Conservation (phyloP, 2,329 filamentous ascomycete genomes). For the Penicillium janthinellum region DNA sequence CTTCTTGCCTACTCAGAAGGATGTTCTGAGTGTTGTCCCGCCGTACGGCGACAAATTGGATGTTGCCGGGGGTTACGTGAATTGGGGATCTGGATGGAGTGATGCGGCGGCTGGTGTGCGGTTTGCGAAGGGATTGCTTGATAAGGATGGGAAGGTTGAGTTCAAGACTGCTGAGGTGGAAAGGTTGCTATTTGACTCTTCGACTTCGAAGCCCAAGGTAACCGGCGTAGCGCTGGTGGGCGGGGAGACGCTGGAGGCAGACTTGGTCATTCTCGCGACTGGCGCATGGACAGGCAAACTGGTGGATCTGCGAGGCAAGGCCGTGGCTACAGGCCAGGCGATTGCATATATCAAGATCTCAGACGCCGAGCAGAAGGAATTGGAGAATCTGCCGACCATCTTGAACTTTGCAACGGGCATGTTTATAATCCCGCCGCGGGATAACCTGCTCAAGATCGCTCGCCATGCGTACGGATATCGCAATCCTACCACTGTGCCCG, state of each 20-base stretch:
- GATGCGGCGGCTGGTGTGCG: conserved; percentile 46
- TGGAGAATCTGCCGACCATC: conserved; percentile 68
- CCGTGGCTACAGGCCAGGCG: conserved; percentile 78
- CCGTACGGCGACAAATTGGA: conserved; percentile 38
- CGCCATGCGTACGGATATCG: conserved; percentile 70
- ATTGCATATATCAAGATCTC: conserved; percentile 77
- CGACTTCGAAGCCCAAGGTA: conserved; percentile 42
- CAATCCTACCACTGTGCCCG: conserved; percentile 42
- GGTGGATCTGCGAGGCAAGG: conserved; percentile 74
- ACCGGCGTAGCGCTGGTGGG: conserved; percentile 56
- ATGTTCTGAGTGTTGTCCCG: conserved; percentile 38
- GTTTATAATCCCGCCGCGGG: conserved; percentile 58
- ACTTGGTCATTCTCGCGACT: conserved; percentile 76
- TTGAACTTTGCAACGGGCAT: conserved; percentile 53
- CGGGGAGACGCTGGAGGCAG: conserved; percentile 59
- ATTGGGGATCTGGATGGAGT: conserved; percentile 51
- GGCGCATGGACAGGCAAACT: conserved; percentile 84
- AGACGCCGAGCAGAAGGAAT: conserved; percentile 65
- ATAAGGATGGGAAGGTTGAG: conserved; percentile 38
- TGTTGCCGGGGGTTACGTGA: conserved; percentile 48
- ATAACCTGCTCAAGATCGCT: conserved; percentile 66
- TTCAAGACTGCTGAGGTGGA: conserved; percentile 42
- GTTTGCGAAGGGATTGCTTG: conserved; percentile 42
- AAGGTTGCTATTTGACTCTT: conserved; percentile 34
- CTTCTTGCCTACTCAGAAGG: conserved; percentile 36